phyloP scores from a whole-genome alignment of 768 basidiomycete genomes.

The Xerocomellus intermedius region DNA sequence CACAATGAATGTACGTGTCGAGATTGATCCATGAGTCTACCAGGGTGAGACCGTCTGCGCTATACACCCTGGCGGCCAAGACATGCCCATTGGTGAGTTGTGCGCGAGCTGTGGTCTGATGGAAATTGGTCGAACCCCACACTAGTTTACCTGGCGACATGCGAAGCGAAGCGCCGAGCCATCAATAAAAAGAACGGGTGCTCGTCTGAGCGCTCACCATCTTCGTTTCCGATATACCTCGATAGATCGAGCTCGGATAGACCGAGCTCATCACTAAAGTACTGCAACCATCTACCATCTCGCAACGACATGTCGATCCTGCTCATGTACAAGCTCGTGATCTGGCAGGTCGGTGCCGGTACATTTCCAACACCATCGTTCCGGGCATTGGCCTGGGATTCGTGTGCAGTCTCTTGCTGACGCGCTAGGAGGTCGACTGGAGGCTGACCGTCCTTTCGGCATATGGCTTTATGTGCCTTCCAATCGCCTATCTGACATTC shows the following conservation, averaged over 20 bases:
- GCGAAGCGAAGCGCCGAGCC: not conserved
- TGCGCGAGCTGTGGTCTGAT: not conserved
- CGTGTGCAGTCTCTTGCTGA: not conserved
- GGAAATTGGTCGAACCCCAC: not conserved
- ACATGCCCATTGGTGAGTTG: not conserved
- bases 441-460: not conserved
- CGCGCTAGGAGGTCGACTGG: not conserved
- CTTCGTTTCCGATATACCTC: not conserved
- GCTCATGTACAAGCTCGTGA: not conserved
- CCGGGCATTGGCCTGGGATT: not conserved
- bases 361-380: no score
- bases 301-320: not conserved
- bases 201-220: not conserved
- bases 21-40: constrained; percentile 4
- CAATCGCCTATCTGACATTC: not conserved
- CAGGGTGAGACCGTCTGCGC: not conserved
- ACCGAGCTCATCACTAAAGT: not conserved
- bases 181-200: not conserved
- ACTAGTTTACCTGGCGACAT: not conserved
- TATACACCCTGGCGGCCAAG: not conserved
- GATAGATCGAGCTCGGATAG: constrained; percentile 1
- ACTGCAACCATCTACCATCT: not conserved
- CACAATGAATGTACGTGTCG: not conserved
- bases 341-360: not conserved
- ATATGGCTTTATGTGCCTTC: not conserved